Percentiles rank a stretch among this genome's conserved stretches.
Evolutionary conservation across 176 grass and related monocot genomes (phyloP).

Genomic region (Triticum dicoccoides): DNA sequence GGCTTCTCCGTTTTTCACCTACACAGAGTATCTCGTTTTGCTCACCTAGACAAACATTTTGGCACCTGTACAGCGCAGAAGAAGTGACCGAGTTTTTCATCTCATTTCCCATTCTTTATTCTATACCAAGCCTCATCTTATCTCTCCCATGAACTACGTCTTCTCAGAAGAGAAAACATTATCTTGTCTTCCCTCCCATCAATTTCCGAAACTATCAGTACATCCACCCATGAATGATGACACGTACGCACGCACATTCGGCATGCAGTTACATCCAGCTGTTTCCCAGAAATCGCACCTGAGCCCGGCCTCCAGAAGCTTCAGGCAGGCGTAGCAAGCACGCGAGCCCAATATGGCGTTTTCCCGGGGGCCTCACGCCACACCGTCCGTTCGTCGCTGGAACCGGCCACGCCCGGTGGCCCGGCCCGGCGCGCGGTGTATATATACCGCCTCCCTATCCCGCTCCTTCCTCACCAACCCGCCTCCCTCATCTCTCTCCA

Average conservation of each 20-base stretch:
- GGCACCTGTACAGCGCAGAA: too few species aligned
- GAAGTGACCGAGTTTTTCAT: too few species aligned
- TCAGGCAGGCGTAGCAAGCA: not conserved
- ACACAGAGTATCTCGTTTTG: not conserved
- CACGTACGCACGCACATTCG: too few species aligned
- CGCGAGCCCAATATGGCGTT: not conserved
- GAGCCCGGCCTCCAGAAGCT: not conserved
- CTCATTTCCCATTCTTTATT: too few species aligned
- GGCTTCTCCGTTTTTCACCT: not conserved
- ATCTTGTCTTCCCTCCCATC: not conserved
- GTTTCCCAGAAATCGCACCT: not conserved
- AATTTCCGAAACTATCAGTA: not conserved
- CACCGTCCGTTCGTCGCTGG: not conserved
- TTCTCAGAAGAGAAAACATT: not conserved
- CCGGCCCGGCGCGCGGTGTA: not conserved
- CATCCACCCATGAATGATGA: too few species aligned
- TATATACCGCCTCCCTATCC: conserved; percentile 28
- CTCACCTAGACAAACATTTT: not conserved
- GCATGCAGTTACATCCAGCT: not conserved
- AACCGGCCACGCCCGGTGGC: not conserved
- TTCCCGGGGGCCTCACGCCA: not conserved
- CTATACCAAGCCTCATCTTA: not conserved
- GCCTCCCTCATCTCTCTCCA: not conserved
- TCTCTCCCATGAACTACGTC: not conserved
- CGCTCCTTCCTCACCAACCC: conserved; percentile 16